Conservation (phyloP, 1,284 basidiomycete species). For the Leccinum angustisporum region DNA sequence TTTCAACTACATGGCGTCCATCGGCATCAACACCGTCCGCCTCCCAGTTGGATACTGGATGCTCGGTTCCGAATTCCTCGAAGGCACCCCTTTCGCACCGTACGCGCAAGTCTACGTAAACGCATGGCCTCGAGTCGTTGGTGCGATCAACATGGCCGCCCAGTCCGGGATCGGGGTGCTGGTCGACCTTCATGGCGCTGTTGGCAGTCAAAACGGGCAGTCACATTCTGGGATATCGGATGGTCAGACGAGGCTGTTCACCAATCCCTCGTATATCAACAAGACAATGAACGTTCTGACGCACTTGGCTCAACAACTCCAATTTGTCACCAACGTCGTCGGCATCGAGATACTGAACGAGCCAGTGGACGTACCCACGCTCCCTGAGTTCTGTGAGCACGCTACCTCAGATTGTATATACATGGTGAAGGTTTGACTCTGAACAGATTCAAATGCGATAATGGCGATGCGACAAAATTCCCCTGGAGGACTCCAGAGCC, state of each 20-base stretch:
- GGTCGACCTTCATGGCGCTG: too few relatives aligned
- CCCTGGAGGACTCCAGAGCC: conserved; percentile 25
- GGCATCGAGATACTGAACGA: conserved; percentile 81
- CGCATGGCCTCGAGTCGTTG: conserved; percentile 59
- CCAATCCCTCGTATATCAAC: conserved; percentile 47
- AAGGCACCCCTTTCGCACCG: conserved; percentile 54
- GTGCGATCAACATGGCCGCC: conserved; percentile 69
- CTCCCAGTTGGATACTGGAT: conserved; percentile 73
- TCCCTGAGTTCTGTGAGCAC: conserved; percentile 55
- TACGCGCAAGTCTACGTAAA: conserved; percentile 63
- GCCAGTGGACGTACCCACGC: conserved; percentile 48
- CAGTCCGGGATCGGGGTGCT: conserved; percentile 34
- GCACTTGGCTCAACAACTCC: conserved; percentile 57
- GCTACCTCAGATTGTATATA: not conserved
- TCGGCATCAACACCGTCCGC: conserved; percentile 74
- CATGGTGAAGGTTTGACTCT: not conserved
- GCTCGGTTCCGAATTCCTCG: conserved; percentile 43
- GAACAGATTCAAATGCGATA: conserved; percentile 23
- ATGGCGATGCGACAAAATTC: conserved; percentile 25
- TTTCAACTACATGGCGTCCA: conserved; percentile 57
- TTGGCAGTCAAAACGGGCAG: conserved; percentile 40
- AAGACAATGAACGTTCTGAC: conserved; percentile 61
- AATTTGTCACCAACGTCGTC: conserved; percentile 68
- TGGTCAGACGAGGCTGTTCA: conserved; percentile 57
- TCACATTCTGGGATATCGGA: conserved; percentile 75